Evolutionary conservation across 495 filamentous ascomycete genomes (phyloP).

Genomic region (Xeromyces bisporus): DNA sequence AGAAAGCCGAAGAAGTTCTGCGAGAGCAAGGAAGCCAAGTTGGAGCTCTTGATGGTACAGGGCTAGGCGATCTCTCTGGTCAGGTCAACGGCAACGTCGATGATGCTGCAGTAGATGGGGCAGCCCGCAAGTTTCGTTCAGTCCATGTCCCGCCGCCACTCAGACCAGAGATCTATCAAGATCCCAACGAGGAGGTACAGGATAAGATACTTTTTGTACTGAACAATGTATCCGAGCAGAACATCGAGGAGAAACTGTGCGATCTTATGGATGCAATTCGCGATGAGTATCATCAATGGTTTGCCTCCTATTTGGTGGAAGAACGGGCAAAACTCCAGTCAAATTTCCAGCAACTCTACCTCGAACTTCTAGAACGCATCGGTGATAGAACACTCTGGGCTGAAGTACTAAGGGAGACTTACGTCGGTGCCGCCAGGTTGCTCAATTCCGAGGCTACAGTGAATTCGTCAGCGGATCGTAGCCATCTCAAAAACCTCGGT

Average conservation of each 20-base stretch:
- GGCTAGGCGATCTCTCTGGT: slow-evolving; percentile 22
- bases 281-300: slow-evolving; percentile 81
- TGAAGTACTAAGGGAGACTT: slow-evolving; percentile 88
- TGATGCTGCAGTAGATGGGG: slow-evolving; percentile 35
- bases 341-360: slow-evolving; percentile 84
- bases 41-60: slow-evolving; percentile 16
- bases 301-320: slow-evolving; percentile 87
- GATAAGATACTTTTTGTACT: slow-evolving; percentile 90
- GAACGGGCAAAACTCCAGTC: slow-evolving; percentile 91
- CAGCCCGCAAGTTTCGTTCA: slow-evolving; percentile 48
- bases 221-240: slow-evolving; percentile 87
- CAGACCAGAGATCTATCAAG: slow-evolving; percentile 43
- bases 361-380: slow-evolving; percentile 75
- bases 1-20: slow-evolving; percentile 65
- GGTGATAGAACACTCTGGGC: slow-evolving; percentile 60
- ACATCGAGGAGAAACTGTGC: slow-evolving; percentile 61
- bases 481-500: slow-evolving; percentile 79
- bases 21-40: slow-evolving; percentile 36
- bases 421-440: slow-evolving; percentile 63
- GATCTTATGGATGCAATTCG: slow-evolving; percentile 65
- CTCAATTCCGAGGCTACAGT: slow-evolving; percentile 78
- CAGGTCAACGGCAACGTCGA: slow-evolving; percentile 52
- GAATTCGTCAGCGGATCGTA: slow-evolving; percentile 60
- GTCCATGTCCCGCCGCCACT: slow-evolving; percentile 55
- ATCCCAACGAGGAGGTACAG: slow-evolving; percentile 67